Evolutionary conservation across 2,329 filamentous ascomycete species (phyloP).

Genomic region (Colletotrichum australisinense): DNA sequence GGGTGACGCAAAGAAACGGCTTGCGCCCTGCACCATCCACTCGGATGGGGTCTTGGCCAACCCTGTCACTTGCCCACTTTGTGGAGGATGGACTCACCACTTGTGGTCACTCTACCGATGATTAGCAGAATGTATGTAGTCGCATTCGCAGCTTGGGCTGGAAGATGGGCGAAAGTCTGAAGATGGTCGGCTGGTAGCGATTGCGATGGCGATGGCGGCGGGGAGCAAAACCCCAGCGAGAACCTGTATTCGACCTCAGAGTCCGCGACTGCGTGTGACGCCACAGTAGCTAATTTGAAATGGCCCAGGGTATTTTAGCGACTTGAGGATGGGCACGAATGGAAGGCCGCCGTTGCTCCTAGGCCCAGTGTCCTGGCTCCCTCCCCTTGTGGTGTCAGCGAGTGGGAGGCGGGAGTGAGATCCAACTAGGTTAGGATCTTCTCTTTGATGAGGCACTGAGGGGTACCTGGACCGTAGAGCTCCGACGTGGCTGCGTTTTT

Average conservation of each 20-base stretch:
- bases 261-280: conserved; percentile 11
- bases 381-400: conserved; percentile 25
- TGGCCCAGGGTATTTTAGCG: conserved; percentile 15
- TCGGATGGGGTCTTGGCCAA: conserved; percentile 1
- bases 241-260: not conserved
- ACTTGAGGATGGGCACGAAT: conserved; percentile 20
- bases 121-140: not conserved
- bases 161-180: not conserved
- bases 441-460: not conserved
- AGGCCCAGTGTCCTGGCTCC: conserved; percentile 25
- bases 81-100: conserved; percentile 2
- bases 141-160: not conserved
- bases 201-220: not conserved
- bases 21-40: conserved; percentile 25
- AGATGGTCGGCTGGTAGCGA: not conserved
- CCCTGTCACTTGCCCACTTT: conserved; percentile 24
- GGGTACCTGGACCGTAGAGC: not conserved
- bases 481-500: not conserved
- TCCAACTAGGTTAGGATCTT: conserved; percentile 13
- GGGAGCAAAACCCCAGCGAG: not conserved
- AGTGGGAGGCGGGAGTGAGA: conserved; percentile 6
- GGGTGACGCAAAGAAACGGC: conserved; percentile 33
- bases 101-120: not conserved
- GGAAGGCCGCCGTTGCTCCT: conserved; percentile 8
- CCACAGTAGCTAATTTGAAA: conserved; percentile 18